Percentiles rank a stretch among this genome's conserved stretches.
These are phyloP conservation scores for Gliomastix tumulicola DNA, from an alignment of 2,329 filamentous ascomycete species.

Conservation along the genomic window DNA sequence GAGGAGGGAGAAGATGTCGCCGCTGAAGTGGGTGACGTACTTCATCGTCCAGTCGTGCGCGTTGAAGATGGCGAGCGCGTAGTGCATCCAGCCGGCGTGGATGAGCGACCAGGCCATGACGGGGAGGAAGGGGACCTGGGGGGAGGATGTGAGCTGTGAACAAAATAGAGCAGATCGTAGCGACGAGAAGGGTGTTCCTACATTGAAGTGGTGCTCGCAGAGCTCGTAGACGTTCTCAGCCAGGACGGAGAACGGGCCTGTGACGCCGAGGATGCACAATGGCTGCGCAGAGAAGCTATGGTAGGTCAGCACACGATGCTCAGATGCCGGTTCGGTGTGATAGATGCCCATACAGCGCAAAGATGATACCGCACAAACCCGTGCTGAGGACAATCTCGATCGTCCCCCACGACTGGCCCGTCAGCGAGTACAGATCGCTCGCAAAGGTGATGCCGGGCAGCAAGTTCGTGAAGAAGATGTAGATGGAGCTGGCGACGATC, in stretches of 20 bases:
- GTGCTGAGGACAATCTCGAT: slow-evolving; percentile 63
- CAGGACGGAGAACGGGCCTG: slow-evolving; percentile 60
- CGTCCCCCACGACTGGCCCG: slow-evolving; percentile 56
- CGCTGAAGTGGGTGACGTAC: slow-evolving; percentile 61
- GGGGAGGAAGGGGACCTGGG: slow-evolving; percentile 50
- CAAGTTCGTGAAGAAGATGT: slow-evolving; percentile 62
- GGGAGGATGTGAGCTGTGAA: slow-evolving; percentile 2
- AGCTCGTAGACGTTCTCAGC: slow-evolving; percentile 59
- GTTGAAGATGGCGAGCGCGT: slow-evolving; percentile 57
- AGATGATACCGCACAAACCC: slow-evolving; percentile 55
- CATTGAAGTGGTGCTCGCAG: slow-evolving; percentile 46
- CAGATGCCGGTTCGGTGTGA: background rate
- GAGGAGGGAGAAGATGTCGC: slow-evolving; percentile 59
- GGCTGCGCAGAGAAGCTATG: slow-evolving; percentile 50
- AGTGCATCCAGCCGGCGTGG: slow-evolving; percentile 59
- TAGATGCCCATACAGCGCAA: slow-evolving; percentile 42
- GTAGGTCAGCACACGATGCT: background rate
- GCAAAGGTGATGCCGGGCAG: slow-evolving; percentile 62
- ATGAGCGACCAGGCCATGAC: slow-evolving; percentile 64
- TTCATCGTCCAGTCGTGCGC: slow-evolving; percentile 66
- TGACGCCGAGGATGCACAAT: slow-evolving; percentile 58
- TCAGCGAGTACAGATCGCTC: slow-evolving; percentile 55
- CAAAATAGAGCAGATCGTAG: background rate
- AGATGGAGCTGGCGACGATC: slow-evolving; percentile 55
- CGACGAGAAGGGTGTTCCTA: slow-evolving; percentile 16